Conservation (phyloP, 108 stramenopile species). For the Nannochloropsis salina region DNA sequence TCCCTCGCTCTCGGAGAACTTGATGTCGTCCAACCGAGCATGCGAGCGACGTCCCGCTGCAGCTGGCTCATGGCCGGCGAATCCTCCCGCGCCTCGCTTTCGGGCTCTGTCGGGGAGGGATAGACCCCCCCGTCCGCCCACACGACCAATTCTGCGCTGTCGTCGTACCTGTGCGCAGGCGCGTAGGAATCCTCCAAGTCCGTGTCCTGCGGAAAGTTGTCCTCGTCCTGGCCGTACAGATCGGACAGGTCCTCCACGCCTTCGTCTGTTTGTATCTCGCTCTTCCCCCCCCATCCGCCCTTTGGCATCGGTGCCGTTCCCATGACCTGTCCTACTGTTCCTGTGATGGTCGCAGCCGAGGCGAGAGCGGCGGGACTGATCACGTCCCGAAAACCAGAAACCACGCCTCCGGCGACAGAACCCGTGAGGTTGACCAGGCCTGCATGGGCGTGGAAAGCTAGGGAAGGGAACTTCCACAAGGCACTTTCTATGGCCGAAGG, state of each 20-base stretch:
- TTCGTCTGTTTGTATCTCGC: neutral
- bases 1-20: neutral
- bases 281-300: neutral
- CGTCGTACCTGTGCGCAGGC: neutral
- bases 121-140: neutral
- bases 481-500: neutral
- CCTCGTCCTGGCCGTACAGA: neutral
- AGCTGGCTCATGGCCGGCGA: slow-evolving; percentile 5
- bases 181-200: neutral
- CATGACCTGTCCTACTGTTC: neutral
- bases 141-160: neutral
- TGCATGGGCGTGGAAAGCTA: neutral
- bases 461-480: neutral
- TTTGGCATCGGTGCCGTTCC: neutral
- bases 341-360: neutral
- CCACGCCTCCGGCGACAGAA: neutral
- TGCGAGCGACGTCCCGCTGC: neutral
- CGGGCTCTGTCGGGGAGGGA: neutral
- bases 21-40: neutral
- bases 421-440: neutral
- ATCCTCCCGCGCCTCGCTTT: neutral
- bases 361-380: neutral
- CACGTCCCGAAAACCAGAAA: neutral
- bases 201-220: neutral
- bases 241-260: neutral